Base-by-base conservation (phyloP, 768 basidiomycete species). In the Podaxis carcinomalis region DNA sequence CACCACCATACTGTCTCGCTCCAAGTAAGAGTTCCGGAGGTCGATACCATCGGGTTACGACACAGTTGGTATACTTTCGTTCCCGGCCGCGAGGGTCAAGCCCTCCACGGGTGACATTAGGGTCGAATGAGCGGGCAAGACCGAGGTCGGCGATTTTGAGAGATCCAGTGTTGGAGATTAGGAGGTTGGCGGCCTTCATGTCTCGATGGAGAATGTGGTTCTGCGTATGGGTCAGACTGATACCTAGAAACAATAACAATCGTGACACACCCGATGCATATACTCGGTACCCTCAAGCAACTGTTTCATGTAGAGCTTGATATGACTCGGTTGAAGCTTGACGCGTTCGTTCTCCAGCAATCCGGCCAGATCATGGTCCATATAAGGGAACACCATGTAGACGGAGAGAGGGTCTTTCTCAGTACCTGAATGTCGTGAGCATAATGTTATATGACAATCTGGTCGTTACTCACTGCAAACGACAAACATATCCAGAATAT, bases 341-440 rank as follows among this genome's bases (percentile, higher is more conserved):
- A 95, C 95, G 27, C 90, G 83, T 62, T 92, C 89, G 69, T 98
- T 98, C 73, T 95, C 93, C 62, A 99, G 76, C 40, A 98, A 73
- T 2, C 97, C 97, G 1, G 96, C 94, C 10, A 99, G 84, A 74
- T 99, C 97, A 68, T 99, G 96, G 68, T 98, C 97, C 97, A 98
- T 98, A 75, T 98, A 99, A 0, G 97, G 97, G 69, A 98, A 99
- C 44, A 98, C 96, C 94, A 98, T 97, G 75, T 92, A 97, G 13
- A 98, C 92, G 3, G 92, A 92, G 57, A 93, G 76, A 25, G 89
- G 86, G 50, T 88, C 86, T 63, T 83, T 85, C 10, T 81, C 83
- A 61, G 80, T 88, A 69, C 88, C 87, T 88, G 63, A 47, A 14
- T 5, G 35, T 36, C 19, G 42, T 25, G 56, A 56, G 51, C 57